Percentiles rank a stretch among this genome's conserved stretches.
Conservation (phyloP, 2,329 filamentous ascomycete species). For the Aurifilum marmelostoma region DNA sequence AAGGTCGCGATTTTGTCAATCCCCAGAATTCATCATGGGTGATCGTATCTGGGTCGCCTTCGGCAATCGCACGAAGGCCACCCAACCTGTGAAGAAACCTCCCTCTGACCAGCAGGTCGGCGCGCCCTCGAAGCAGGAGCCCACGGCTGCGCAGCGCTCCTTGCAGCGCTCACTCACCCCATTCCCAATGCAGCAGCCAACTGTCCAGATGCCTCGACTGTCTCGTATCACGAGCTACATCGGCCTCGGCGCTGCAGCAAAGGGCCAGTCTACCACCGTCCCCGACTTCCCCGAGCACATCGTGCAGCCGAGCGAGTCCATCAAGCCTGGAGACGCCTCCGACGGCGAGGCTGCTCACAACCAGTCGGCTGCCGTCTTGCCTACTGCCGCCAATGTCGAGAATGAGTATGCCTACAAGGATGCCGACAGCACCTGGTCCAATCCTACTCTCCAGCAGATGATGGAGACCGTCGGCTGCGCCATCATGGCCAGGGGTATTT, state of each 20-base stretch:
- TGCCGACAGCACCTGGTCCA: slow-evolving; percentile 24
- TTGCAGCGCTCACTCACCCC: slow-evolving; percentile 21
- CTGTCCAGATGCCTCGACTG: slow-evolving; percentile 21
- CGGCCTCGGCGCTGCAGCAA: slow-evolving; percentile 19
- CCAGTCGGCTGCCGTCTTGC: background rate
- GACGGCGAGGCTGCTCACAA: slow-evolving; percentile 10
- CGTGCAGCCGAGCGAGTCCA: slow-evolving; percentile 19
- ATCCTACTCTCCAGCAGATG: slow-evolving; percentile 29
- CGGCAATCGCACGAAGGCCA: slow-evolving; percentile 14
- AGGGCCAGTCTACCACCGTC: slow-evolving; percentile 8
- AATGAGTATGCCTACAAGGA: slow-evolving; percentile 9
- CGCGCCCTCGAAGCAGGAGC: background rate
- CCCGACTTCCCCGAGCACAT: slow-evolving; percentile 14
- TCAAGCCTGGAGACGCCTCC: slow-evolving; percentile 2
- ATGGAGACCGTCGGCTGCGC: slow-evolving; percentile 26
- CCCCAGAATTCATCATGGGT: slow-evolving; percentile 7
- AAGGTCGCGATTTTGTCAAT: background rate
- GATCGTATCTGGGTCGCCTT: slow-evolving; percentile 22
- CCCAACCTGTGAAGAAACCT: slow-evolving; percentile 10
- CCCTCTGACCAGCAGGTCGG: background rate
- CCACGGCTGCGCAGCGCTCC: slow-evolving; percentile 1
- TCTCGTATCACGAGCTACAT: slow-evolving; percentile 27
- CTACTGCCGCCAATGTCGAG: background rate
- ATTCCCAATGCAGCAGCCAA: slow-evolving; percentile 8
- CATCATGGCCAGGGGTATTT: slow-evolving; percentile 27